These are phyloP conservation scores for Yamadazyma taylorii DNA, from an alignment of 1,139 yeast genomes.

Conservation along the genomic window DNA sequence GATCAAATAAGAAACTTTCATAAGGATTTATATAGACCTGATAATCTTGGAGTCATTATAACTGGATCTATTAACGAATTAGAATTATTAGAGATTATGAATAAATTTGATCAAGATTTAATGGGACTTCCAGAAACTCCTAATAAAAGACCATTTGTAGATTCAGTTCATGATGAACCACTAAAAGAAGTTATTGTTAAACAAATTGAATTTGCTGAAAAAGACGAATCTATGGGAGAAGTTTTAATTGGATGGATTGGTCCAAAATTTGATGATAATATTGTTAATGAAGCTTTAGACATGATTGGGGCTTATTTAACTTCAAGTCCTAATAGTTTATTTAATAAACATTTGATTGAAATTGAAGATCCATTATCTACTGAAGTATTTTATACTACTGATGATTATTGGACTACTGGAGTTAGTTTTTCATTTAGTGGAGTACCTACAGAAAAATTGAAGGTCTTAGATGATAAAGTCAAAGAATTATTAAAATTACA, in stretches of 20 bases:
- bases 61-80: conserved; percentile 79
- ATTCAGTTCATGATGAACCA: conserved; percentile 52
- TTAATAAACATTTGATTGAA: conserved; percentile 72
- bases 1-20: conserved; percentile 80
- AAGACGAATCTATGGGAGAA: conserved; percentile 85
- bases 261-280: conserved; percentile 55
- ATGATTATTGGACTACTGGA: conserved; percentile 62
- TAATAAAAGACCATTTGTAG: conserved; percentile 75
- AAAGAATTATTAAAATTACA: conserved; percentile 54
- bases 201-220: conserved; percentile 79
- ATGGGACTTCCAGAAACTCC: conserved; percentile 39
- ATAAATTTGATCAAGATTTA: conserved; percentile 61
- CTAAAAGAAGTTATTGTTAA: conserved; percentile 43
- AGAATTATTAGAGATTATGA: conserved; percentile 64
- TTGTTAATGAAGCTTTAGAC: conserved; percentile 66
- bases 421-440: conserved; percentile 64
- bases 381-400: conserved; percentile 65
- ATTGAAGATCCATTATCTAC: conserved; percentile 82
- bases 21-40: conserved; percentile 69
- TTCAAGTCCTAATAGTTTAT: conserved; percentile 67
- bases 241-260: conserved; percentile 80
- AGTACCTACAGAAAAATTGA: conserved; percentile 69
- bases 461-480: conserved; percentile 52
- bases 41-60: conserved; percentile 77
- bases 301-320: conserved; percentile 76